These are phyloP conservation scores for Cercospora berteroae DNA, from an alignment of 2,329 filamentous ascomycete species.

Conservation along the genomic window DNA sequence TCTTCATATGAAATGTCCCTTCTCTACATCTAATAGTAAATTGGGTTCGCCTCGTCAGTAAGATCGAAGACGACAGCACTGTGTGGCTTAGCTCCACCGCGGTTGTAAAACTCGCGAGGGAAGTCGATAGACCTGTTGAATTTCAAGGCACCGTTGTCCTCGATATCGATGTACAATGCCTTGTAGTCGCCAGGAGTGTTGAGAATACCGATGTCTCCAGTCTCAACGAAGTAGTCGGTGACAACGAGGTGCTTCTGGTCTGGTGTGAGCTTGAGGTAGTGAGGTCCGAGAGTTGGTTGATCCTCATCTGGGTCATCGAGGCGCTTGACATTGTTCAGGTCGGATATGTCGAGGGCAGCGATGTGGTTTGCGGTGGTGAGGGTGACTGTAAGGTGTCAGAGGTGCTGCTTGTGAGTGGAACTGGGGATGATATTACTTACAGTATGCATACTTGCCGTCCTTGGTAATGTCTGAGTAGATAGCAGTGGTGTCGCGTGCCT, in stretches of 20 bases:
- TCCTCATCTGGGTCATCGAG: conserved; percentile 59
- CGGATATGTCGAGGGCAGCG: background rate
- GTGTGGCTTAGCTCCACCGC: conserved; percentile 59
- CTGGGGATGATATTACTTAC: background rate
- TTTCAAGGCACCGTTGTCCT: conserved; percentile 53
- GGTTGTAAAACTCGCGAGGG: conserved; percentile 51
- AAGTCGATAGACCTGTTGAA: conserved; percentile 64
- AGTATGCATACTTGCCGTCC: background rate
- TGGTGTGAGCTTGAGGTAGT: conserved; percentile 63
- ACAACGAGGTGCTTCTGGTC: conserved; percentile 64
- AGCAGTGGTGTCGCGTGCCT: background rate
- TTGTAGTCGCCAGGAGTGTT: conserved; percentile 63
- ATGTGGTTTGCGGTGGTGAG: background rate
- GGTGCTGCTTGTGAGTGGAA: background rate
- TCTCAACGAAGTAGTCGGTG: conserved; percentile 66
- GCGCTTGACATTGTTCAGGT: conserved; percentile 59
- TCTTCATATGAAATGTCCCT: background rate
- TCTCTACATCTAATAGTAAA: background rate
- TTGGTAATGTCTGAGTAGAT: background rate
- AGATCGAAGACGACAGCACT: background rate
- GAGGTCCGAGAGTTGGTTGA: conserved; percentile 60
- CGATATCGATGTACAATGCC: conserved; percentile 61
- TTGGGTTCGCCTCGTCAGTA: background rate
- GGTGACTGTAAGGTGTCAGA: background rate
- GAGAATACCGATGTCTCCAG: conserved; percentile 55